Evolutionary conservation across 306 rosid species (phyloP).

Genomic region (Rosa multiflora): DNA sequence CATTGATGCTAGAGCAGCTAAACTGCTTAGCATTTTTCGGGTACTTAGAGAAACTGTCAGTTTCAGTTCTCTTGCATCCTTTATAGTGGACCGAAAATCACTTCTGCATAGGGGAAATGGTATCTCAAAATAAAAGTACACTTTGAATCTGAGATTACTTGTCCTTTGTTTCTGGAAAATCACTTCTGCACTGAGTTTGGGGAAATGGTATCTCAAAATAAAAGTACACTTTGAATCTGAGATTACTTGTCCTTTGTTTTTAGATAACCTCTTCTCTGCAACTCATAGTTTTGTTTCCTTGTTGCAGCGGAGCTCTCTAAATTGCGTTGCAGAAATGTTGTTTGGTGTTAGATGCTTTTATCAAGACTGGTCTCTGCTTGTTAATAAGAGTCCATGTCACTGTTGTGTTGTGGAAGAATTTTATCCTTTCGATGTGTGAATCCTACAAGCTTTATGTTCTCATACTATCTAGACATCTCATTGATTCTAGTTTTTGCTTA

Average conservation of each 20-base stretch:
- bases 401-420: conserved; percentile 5
- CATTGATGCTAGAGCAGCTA: neutral
- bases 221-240: neutral
- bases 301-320: conserved; percentile 16
- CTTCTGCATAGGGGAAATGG: neutral
- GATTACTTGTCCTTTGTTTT: neutral
- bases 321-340: neutral
- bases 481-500: neutral
- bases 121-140: no score
- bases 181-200: neutral
- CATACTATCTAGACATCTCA: neutral
- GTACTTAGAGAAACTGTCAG: neutral
- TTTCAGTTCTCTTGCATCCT: neutral
- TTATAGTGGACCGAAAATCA: neutral
- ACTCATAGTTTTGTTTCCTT: conserved; percentile 2
- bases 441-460: neutral
- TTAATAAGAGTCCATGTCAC: conserved; percentile 27
- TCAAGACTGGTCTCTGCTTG: conserved; percentile 2
- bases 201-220: no score
- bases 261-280: neutral
- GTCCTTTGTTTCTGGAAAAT: neutral
- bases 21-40: neutral
- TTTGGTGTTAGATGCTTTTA: neutral
- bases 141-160: neutral
- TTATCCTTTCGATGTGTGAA: neutral